phyloP scores from a whole-genome alignment of 495 filamentous ascomycete genomes.

The Aspergillus campestris region DNA sequence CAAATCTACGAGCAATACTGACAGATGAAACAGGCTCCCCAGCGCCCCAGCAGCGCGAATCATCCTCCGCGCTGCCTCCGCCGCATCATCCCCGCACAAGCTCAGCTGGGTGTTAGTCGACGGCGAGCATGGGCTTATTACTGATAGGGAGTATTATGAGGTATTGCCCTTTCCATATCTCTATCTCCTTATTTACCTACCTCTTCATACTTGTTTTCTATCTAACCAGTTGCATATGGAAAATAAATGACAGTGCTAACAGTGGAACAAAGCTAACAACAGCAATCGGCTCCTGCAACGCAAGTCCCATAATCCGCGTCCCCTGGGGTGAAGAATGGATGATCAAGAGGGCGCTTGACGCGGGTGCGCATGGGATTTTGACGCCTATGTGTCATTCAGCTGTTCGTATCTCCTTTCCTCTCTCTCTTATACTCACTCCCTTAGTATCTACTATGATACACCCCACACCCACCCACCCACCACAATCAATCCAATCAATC shows the following conservation, averaged over 20 bases:
- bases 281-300: conserved; percentile 55
- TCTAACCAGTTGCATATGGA: too few species aligned
- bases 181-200: too few species aligned
- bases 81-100: conserved; percentile 11
- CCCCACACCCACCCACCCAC: too few species aligned
- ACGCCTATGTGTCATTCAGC: conserved; percentile 27
- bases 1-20: too few species aligned
- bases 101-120: conserved; percentile 67
- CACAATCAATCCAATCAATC: background rate
- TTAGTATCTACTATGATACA: too few species aligned
- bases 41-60: conserved; percentile 24
- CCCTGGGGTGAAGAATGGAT: conserved; percentile 58
- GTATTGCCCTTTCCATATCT: too few species aligned
- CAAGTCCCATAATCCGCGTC: conserved; percentile 59
- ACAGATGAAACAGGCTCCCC: conserved; percentile 15
- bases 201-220: too few species aligned
- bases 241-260: too few species aligned
- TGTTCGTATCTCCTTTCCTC: conserved; percentile 4
- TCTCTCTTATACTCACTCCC: too few species aligned
- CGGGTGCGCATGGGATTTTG: conserved; percentile 55
- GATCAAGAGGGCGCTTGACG: conserved; percentile 64
- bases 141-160: conserved; percentile 30
- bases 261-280: conserved; percentile 14
- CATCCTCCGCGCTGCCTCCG: conserved; percentile 16
- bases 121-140: conserved; percentile 67